These are phyloP conservation scores for Canavalia ensiformis DNA, from an alignment of 306 rosid species.

Conservation along the genomic window DNA sequence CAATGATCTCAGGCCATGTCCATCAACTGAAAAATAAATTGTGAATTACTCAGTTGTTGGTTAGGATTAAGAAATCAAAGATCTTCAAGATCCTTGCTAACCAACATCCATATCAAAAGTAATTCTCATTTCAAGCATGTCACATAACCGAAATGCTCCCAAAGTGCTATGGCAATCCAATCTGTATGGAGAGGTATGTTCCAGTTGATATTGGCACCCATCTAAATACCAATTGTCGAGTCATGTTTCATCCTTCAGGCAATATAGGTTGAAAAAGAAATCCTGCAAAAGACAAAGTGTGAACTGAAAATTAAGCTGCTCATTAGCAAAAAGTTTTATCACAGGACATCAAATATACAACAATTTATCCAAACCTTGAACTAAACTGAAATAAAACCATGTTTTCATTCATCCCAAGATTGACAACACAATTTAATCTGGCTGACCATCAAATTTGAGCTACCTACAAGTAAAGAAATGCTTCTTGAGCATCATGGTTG, in stretches of 20 bases:
- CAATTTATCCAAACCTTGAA: conserved; percentile 49
- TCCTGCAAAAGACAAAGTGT: conserved; percentile 63
- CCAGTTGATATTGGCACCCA: conserved; percentile 36
- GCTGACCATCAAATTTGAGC: conserved; percentile 37
- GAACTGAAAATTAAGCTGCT: conserved; percentile 49
- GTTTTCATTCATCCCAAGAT: conserved; percentile 43
- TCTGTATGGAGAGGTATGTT: conserved; percentile 30
- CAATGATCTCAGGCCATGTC: not conserved
- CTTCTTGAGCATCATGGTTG: conserved; percentile 36
- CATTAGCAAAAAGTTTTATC: conserved; percentile 39
- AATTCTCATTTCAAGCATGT: conserved; percentile 34
- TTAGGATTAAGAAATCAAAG: conserved; percentile 12
- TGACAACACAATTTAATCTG: conserved; percentile 29
- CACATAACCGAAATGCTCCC: not conserved
- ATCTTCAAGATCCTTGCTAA: conserved; percentile 29
- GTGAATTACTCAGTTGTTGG: not conserved
- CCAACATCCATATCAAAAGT: conserved; percentile 14
- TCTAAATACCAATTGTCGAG: conserved; percentile 20
- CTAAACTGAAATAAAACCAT: conserved; percentile 36
- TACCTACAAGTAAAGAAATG: conserved; percentile 52
- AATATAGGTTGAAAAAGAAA: conserved; percentile 32
- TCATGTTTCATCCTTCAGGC: conserved; percentile 50
- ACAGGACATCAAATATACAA: conserved; percentile 35
- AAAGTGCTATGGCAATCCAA: conserved; percentile 18
- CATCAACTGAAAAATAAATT: not conserved